Percentiles rank a stretch among this genome's conserved stretches.
These are phyloP conservation scores for Cordyceps pruinosa DNA, from an alignment of 2,329 filamentous ascomycete genomes.

Conservation along the genomic window DNA sequence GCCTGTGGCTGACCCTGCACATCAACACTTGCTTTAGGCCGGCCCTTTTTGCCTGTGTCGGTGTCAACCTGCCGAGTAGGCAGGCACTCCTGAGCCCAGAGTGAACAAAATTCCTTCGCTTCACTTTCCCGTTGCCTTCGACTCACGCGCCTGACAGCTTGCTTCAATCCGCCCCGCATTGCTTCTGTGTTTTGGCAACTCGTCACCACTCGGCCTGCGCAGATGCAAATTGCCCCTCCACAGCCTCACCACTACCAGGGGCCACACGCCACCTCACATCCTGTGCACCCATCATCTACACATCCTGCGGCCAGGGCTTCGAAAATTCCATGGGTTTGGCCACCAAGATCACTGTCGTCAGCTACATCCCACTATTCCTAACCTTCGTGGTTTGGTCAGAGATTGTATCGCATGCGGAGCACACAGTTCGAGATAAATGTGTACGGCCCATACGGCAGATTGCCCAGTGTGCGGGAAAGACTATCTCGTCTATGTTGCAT, in stretches of 20 bases:
- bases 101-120: background rate
- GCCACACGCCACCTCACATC: background rate
- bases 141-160: background rate
- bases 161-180: background rate
- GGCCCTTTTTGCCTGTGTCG: slow-evolving; percentile 1
- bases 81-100: slow-evolving; percentile 2
- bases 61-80: background rate
- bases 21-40: background rate
- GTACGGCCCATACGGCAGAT: slow-evolving; percentile 48
- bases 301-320: background rate
- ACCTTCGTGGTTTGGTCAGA: background rate
- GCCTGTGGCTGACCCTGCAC: slow-evolving; percentile 1
- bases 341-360: background rate
- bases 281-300: background rate
- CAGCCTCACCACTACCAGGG: background rate
- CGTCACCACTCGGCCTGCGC: background rate
- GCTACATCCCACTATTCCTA: background rate
- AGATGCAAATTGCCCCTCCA: background rate
- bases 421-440: slow-evolving; percentile 42
- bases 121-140: background rate
- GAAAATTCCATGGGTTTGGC: background rate
- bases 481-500: slow-evolving; percentile 52
- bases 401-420: background rate
- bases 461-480: slow-evolving; percentile 55
- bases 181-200: background rate